Percentiles rank a stretch among this genome's conserved stretches.
phyloP scores from a whole-genome alignment of 371 early-diverging fungal species.

The Fennellomyces sp. region DNA sequence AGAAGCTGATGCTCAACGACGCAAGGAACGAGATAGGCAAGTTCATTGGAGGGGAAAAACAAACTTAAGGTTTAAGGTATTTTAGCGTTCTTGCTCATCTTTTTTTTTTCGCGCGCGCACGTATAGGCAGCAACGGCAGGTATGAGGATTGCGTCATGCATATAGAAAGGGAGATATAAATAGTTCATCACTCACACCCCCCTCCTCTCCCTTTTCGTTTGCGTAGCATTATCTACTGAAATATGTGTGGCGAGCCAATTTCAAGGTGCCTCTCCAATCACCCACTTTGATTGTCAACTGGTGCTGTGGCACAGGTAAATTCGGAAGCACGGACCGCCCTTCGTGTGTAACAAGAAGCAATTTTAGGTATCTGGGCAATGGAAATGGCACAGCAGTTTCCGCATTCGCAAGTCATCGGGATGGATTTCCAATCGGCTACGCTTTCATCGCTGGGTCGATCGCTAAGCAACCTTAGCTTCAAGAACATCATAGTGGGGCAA shows the following conservation, averaged over 20 bases:
- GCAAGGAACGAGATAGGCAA: conserved; percentile 24
- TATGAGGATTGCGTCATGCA: conserved; percentile 15
- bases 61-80: background rate
- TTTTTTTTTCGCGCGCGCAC: background rate
- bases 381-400: conserved; percentile 43
- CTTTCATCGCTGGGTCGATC: conserved; percentile 5
- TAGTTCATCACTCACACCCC: background rate
- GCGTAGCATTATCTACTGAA: conserved; percentile 43
- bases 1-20: conserved; percentile 4
- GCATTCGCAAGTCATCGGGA: conserved; percentile 27
- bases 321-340: background rate
- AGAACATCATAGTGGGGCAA: conserved; percentile 13
- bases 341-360: background rate
- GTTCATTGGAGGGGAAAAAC: too few species aligned
- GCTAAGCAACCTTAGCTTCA: conserved; percentile 23
- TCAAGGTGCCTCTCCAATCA: conserved; percentile 18
- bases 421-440: conserved; percentile 22
- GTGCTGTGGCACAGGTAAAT: conserved; percentile 42
- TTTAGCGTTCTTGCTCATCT: background rate
- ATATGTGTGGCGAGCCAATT: conserved; percentile 25
- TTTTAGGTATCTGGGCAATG: conserved; percentile 36
- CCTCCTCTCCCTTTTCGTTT: background rate
- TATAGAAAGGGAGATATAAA: background rate
- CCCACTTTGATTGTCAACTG: conserved; percentile 35
- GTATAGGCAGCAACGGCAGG: conserved; percentile 33